A percentile compares a stretch with the other conserved stretches of the same genome.
These are phyloP conservation scores for Aspergillus conjunctus DNA, from an alignment of 495 filamentous ascomycete species.

Conservation along the genomic window DNA sequence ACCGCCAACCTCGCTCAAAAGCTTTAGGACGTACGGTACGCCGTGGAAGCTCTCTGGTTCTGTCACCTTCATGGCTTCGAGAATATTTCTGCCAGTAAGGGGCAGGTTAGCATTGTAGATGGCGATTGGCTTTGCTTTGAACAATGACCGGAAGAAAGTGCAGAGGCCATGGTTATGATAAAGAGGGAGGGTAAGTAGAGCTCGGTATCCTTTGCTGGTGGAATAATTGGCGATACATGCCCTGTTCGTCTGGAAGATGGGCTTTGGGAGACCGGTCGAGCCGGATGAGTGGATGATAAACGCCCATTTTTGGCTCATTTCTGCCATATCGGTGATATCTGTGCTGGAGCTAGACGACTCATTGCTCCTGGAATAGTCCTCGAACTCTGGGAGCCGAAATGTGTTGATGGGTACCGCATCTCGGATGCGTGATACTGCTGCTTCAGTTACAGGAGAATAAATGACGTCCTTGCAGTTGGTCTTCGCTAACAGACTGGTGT, in stretches of 20 bases:
- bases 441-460: slow-evolving; percentile 21
- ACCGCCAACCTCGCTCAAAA: slow-evolving; percentile 50
- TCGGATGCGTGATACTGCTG: slow-evolving; percentile 27
- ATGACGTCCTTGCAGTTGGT: slow-evolving; percentile 46
- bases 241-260: slow-evolving; percentile 41
- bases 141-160: slow-evolving; percentile 46
- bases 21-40: slow-evolving; percentile 57
- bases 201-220: slow-evolving; percentile 35
- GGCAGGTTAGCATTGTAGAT: slow-evolving; percentile 53
- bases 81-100: slow-evolving; percentile 51
- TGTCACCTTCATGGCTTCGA: slow-evolving; percentile 46
- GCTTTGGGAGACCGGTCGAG: slow-evolving; percentile 60
- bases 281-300: slow-evolving; percentile 60
- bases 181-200: slow-evolving; percentile 54
- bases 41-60: slow-evolving; percentile 52
- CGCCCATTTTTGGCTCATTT: slow-evolving; percentile 34
- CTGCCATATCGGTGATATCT: slow-evolving; percentile 28
- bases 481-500: slow-evolving; percentile 48
- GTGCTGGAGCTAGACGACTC: neutral
- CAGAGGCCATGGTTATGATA: slow-evolving; percentile 53
- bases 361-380: slow-evolving; percentile 9
- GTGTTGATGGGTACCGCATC: slow-evolving; percentile 3
- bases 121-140: slow-evolving; percentile 46
- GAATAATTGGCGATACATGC: slow-evolving; percentile 42
- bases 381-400: slow-evolving; percentile 17